Evolutionary conservation across 2,329 filamentous ascomycete genomes (phyloP).

Genomic region (Fusarium pseudonygamai): DNA sequence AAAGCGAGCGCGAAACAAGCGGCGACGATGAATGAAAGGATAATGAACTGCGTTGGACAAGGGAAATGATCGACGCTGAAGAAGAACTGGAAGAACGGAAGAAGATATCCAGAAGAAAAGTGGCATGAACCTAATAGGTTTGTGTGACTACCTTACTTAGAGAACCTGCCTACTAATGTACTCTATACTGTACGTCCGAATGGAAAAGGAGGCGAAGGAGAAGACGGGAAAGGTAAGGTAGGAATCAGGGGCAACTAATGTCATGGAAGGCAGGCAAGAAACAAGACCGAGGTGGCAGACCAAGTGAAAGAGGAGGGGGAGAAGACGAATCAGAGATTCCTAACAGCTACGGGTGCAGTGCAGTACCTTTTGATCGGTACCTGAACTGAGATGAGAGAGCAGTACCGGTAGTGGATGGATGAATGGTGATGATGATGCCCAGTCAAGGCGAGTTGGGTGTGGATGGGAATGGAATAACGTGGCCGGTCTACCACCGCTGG

Average conservation of each 20-base stretch:
- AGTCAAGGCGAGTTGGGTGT: slow-evolving; percentile 1
- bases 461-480: slow-evolving; percentile 28
- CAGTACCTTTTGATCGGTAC: slow-evolving; percentile 10
- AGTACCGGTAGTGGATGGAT: neutral
- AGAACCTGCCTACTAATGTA: neutral
- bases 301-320: neutral
- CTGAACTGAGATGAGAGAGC: slow-evolving; percentile 22
- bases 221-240: slow-evolving; percentile 17
- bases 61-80: slow-evolving; percentile 17
- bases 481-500: slow-evolving; percentile 9
- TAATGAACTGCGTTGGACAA: neutral
- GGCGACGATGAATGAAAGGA: slow-evolving; percentile 12
- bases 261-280: slow-evolving; percentile 8
- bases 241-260: slow-evolving; percentile 32
- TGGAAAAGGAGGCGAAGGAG: neutral
- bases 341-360: neutral
- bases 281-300: slow-evolving; percentile 1
- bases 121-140: neutral
- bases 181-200: neutral
- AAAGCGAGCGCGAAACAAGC: slow-evolving; percentile 31
- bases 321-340: slow-evolving; percentile 6
- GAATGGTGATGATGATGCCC: slow-evolving; percentile 14
- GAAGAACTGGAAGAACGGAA: slow-evolving; percentile 10
- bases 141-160: neutral
- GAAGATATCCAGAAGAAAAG: slow-evolving; percentile 13